Base-by-base conservation (phyloP, 2,329 filamentous ascomycete genomes). In the Macrophomina pseudophaseolina region DNA sequence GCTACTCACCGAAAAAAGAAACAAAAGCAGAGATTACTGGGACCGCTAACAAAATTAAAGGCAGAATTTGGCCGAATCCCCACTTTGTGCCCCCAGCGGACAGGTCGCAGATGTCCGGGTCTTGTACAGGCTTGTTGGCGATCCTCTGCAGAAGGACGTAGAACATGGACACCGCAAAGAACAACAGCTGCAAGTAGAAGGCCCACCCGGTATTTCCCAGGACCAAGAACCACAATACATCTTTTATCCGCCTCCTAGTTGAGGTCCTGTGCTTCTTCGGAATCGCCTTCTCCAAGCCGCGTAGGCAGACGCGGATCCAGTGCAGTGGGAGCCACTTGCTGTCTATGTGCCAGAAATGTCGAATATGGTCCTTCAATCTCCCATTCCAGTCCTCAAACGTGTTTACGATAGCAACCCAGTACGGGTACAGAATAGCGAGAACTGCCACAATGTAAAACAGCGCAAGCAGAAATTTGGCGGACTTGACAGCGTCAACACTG, bases 341-440 rank as follows among this genome's bases (percentile, higher is more conserved):
- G 28, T 35, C 18, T 0, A 11, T 16, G 3, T 30, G 33, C 49
- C 49, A 65, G 30, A 56, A 35, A 1, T 12, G 16, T 9, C 11
- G 40, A 8, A 64, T 18, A 18, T 40, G 48, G 7, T 1, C 33
- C 30, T 42, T 12, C 5, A 52, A 33, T 14, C 16, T 48, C 1
- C 8, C 33, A 32, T 33, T 40, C 46, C 18, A 35, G 14, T 46
- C 42, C n/a, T 46, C 46, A 28, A 51, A 65, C 14, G 48, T 44
- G 18, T 65, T 51, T 35, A 54, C 30, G 38, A 65, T 56, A 16
- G 63, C 49, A 12, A 65, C 46, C 63, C 63, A 65, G 51, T 53
- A 65, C 0, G 63, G 63, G 16, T 65, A 65, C 1, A 65, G 49
- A 4, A 65, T 11, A 18, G 42, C 33, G 1, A 64, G 5, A 38